Base-by-base conservation (phyloP, 139 green algal genomes). In the Raphidocelis subcapitata region DNA sequence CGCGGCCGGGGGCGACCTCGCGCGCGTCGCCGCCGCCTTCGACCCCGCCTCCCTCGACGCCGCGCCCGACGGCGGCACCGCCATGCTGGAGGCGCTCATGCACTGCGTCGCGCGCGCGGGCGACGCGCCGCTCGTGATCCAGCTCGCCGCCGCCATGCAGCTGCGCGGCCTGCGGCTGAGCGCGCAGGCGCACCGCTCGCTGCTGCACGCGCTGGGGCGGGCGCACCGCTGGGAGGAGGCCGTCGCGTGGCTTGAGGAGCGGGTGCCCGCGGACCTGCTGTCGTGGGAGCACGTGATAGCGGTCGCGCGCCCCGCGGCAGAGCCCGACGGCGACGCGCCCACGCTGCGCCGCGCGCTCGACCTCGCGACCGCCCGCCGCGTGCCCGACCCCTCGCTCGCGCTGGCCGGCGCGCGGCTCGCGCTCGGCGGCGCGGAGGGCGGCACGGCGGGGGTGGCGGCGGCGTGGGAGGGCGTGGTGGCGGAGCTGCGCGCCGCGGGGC, bases 61-160 rank as follows among this genome's bases (percentile, higher is more conserved):
- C 69, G 72, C 72, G 4, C 72, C 72, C 23, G 72, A 78, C 63
- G 54, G 52, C 18, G 72, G 72, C 12, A 35, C 36, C 33, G 72
- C 62, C 51, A 47, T 78, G 5, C 63, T 78, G 1, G 62, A 78
- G 46, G 72, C 63, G 3, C 62, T 78, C 32, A 65, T 78, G 63
- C 46, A 60, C 51, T 62, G 36, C 44, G 72, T 62, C 37, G 62
- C 72, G 12, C 61, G 62, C 49, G 12, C 69, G 36, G 36, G 52
- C 4, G 72, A 78, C 63, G 29, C 69, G 51, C 44, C 49, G 26
- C 36, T 78, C 32, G 26, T 62, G 51, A 47, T n/a, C 35, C 28
- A 65, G 63, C 35, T 78, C 47, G 28, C 71, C 49, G 47, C 32
- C 29, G 61, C 47, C 63, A 60, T 41, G 44, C 20, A 32, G n/a